phyloP scores from a whole-genome alignment of 2,329 filamentous ascomycete genomes.

The Botryotinia narcissicola region DNA sequence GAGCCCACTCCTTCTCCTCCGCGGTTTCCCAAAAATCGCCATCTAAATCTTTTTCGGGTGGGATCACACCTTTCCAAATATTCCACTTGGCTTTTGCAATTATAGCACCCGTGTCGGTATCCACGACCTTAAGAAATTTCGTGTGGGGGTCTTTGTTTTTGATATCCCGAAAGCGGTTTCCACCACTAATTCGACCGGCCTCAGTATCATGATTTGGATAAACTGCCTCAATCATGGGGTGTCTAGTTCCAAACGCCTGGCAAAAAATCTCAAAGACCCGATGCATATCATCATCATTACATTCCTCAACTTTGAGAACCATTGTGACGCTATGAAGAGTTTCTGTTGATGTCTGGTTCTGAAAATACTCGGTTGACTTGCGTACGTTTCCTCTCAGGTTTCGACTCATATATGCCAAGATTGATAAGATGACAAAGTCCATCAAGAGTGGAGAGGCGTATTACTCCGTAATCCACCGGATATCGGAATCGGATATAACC shows the following conservation, averaged over 20 bases:
- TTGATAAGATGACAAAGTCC: not conserved
- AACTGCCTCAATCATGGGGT: constrained; percentile 8
- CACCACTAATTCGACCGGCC: not conserved
- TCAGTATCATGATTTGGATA: constrained; percentile 13
- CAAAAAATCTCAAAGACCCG: constrained; percentile 14
- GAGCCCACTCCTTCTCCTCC: constrained; percentile 17
- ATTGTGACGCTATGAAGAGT: not conserved
- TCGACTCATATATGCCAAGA: not conserved
- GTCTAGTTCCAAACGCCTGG: constrained; percentile 1
- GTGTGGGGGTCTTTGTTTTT: constrained; percentile 7
- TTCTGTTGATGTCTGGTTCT: not conserved
- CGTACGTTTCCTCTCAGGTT: not conserved
- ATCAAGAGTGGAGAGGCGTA: not conserved
- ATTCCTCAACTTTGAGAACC: constrained; percentile 16
- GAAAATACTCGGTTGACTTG: not conserved
- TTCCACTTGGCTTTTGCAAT: constrained; percentile 15
- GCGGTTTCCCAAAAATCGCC: constrained; percentile 12
- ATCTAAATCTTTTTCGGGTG: constrained; percentile 7
- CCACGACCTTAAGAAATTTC: constrained; percentile 4
- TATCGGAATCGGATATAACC: not conserved
- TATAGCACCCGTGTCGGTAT: constrained; percentile 3
- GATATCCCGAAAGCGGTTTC: constrained; percentile 1
- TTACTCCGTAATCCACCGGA: not conserved
- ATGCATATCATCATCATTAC: constrained; percentile 16
- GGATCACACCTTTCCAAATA: constrained; percentile 16